Base-by-base conservation (phyloP, 176 grass and related monocot species). In the Carex myosuroides region DNA sequence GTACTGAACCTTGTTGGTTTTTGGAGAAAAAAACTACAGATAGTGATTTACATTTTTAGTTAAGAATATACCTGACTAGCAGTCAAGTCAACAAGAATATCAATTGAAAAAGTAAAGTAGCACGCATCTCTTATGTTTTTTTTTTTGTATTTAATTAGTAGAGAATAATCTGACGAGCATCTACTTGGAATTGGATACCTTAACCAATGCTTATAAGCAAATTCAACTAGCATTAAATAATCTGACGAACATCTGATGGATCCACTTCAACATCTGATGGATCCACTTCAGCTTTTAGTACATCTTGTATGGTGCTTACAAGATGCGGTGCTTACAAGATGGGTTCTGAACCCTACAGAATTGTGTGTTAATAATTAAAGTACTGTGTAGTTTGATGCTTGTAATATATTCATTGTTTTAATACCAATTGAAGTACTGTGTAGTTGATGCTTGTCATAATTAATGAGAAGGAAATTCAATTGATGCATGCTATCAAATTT, bases 191-290 rank as follows among this genome's bases (percentile, higher is more conserved):
- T 66, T 52, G 10, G 79, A 60, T 32, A 17, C 29, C 64, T 60
- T 69, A 53, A 66, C 67, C n/a, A 63, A 59, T 70, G 21, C 66
- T 84, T 39, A 74, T 57, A 70, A 55, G 83, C 21, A 60, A 63
- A 77, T 60, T 74, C 58, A 77, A 75, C 52, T 82, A 32, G 42
- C 55, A 32, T 24, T 24, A 2, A 32, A 32, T 61, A 46, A 82
- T 82, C 41, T 24, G 30, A 32, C 30, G 2, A 32, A 32, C 30
- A 32, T 32, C 30, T 32, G 30, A 32, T 32, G 30, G 30, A 32
- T 32, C 32, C 32, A 33, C 32, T 33, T 33, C 2, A 33, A 32
- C 30, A 32, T 32, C 30, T 32, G 30, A 32, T 32, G 30, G 30
- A 32, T 32, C 32, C 32, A 33, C 32, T 33, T 33, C 2, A 33